Base-by-base conservation (phyloP, 768 basidiomycete genomes). In the Macrolepiota fuliginosa region DNA sequence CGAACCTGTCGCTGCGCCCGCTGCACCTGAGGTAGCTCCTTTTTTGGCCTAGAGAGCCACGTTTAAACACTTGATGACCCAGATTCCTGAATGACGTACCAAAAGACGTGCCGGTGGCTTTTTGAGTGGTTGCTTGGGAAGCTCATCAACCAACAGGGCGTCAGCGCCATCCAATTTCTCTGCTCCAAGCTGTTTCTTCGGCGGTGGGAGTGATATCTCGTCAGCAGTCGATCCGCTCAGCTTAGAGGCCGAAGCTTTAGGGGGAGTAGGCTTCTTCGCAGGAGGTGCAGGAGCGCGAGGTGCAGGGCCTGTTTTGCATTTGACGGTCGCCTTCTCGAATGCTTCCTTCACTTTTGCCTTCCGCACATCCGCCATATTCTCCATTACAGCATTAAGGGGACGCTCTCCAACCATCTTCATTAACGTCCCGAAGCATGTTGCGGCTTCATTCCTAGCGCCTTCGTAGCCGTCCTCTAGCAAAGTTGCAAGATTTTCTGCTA, bases 351-450 rank as follows among this genome's bases (percentile, higher is more conserved):
- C 93, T 76, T 98, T 99, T 2, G 80, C 81, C 74, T 93, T 95
- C 65, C 94, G 81, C 22, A 96, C 79, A 67, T 98, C 95, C 17
- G 92, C 87, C 60, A 98, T 77, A 9, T 83, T 79, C 64, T 98
- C 96, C 79, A 96, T 82, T 6, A 91, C 77, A 0, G 92, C 92
- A 69, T 90, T 94, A 49, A 99, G 81, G 17, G 90, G 89, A 29
- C 96, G 81, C 70, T 98, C 96, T 22, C 97, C 97, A 11, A 98
- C 84, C 83, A 98, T 96, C 79, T 92, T 98, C 91, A 96, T 96
- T 66, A 98, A 75, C 0, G 87, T 89, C 17, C 96, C 97, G 36
- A 99, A 79, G 67, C 88, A 91, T 40, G 82, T 82, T 0, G 95
- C 95, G n/a, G 95, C 92, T 65, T 95, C 91, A 60, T 88, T 89